Percentiles rank a stretch among this genome's conserved stretches.
These are phyloP conservation scores for Sonneratia caseolaris DNA, from an alignment of 345 rosid species.

Conservation along the genomic window DNA sequence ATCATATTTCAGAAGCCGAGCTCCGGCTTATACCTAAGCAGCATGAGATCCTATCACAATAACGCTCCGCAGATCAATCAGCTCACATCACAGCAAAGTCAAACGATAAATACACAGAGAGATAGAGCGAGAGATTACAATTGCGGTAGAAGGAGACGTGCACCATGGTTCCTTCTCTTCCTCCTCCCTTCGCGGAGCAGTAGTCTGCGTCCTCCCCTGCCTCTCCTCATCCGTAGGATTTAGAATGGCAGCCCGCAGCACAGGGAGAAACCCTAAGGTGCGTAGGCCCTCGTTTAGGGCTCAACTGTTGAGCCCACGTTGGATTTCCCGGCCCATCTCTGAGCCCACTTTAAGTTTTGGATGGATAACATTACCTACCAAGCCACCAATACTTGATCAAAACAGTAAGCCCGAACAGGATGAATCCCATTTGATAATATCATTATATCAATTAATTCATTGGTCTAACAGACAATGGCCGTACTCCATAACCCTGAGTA, in stretches of 20 bases:
- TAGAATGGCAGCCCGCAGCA: background rate
- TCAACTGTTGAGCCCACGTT: background rate
- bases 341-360: too few relatives aligned
- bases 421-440: too few relatives aligned
- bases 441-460: too few relatives aligned
- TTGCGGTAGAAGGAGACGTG: slow-evolving; percentile 37
- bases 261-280: background rate
- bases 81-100: background rate
- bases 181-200: slow-evolving; percentile 7
- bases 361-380: too few relatives aligned
- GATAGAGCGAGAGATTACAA: slow-evolving; percentile 14
- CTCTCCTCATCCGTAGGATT: background rate
- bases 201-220: background rate
- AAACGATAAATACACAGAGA: background rate
- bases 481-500: too few relatives aligned
- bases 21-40: background rate
- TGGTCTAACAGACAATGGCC: too few relatives aligned
- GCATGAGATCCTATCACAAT: background rate
- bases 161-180: slow-evolving; percentile 18
- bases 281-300: background rate
- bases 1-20: background rate
- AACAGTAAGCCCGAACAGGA: too few relatives aligned
- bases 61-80: background rate
- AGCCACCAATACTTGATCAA: too few relatives aligned
- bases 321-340: background rate